phyloP scores from a whole-genome alignment of 768 basidiomycete species.

The Infundibulicybe gibba region DNA sequence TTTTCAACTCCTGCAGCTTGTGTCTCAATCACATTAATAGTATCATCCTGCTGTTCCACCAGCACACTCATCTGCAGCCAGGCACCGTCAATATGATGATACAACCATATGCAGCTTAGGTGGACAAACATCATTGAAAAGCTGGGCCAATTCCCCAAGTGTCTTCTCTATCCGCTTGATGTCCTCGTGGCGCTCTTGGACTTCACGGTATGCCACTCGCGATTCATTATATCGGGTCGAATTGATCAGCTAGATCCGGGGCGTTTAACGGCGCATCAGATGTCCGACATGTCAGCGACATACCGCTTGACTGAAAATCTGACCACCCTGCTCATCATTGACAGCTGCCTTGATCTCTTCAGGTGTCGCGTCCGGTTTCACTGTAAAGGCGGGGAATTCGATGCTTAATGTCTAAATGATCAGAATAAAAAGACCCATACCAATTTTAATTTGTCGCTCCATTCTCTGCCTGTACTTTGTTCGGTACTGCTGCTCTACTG shows the following conservation, averaged over 20 bases:
- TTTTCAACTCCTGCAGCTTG: conserved; percentile 72
- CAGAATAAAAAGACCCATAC: conserved; percentile 35
- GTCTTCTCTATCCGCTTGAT: conserved; percentile 95
- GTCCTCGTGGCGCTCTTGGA: conserved; percentile 96
- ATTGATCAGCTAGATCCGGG: conserved; percentile 78
- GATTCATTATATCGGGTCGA: conserved; percentile 91
- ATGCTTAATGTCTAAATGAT: conserved; percentile 70
- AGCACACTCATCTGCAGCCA: conserved; percentile 80
- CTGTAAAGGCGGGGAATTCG: too few species aligned
- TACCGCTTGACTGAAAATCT: conserved; percentile 90
- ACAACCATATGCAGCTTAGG: neutral
- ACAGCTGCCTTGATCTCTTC: conserved; percentile 88
- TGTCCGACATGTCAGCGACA: conserved; percentile 9
- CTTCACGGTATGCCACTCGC: conserved; percentile 88
- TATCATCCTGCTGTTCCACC: conserved; percentile 93
- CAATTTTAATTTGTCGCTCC: conserved; percentile 86
- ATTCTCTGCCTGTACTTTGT: conserved; percentile 76
- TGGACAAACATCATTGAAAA: conserved; percentile 85
- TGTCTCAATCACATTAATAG: conserved; percentile 77
- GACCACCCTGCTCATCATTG: conserved; percentile 74
- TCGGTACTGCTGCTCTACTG: conserved; percentile 78
- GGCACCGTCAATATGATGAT: neutral
- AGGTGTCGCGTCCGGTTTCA: conserved; percentile 69
- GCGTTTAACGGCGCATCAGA: conserved; percentile 62
- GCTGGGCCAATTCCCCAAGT: conserved; percentile 86